Conservation (phyloP, 331 rosid species). For the Rosa hybrid region DNA sequence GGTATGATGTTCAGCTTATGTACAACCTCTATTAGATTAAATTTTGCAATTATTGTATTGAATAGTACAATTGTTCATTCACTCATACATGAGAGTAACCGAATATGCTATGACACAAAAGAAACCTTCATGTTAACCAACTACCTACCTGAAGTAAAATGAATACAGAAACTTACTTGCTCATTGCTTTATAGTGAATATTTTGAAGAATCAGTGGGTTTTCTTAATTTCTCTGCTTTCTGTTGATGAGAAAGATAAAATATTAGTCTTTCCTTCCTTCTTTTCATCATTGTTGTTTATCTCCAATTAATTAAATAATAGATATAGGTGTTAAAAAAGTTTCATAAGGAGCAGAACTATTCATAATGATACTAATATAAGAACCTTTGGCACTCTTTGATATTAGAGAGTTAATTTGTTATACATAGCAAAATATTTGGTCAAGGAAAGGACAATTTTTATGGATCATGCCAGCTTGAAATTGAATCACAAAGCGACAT, state of each 20-base stretch:
- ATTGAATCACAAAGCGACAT: background rate
- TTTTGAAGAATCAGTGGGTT: background rate
- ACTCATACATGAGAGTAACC: background rate
- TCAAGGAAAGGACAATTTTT: background rate
- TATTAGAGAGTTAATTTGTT: background rate
- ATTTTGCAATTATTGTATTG: constrained; percentile 2
- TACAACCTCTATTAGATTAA: background rate
- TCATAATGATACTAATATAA: background rate
- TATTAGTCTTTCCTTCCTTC: background rate
- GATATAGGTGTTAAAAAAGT: background rate
- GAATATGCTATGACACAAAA: background rate
- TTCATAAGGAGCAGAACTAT: background rate
- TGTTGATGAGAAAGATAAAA: background rate
- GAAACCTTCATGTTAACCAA: background rate
- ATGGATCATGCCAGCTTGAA: background rate
- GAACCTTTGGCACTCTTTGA: background rate
- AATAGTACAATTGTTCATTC: background rate
- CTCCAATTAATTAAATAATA: background rate
- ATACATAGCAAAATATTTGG: background rate
- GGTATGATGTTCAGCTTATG: constrained; percentile 45
- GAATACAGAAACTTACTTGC: background rate
- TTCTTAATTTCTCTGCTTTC: background rate
- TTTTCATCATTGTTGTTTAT: background rate
- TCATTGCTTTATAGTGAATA: background rate
- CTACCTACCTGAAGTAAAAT: background rate